Conservation (phyloP, 495 filamentous ascomycete species). For the Hypoxylon perforatum region DNA sequence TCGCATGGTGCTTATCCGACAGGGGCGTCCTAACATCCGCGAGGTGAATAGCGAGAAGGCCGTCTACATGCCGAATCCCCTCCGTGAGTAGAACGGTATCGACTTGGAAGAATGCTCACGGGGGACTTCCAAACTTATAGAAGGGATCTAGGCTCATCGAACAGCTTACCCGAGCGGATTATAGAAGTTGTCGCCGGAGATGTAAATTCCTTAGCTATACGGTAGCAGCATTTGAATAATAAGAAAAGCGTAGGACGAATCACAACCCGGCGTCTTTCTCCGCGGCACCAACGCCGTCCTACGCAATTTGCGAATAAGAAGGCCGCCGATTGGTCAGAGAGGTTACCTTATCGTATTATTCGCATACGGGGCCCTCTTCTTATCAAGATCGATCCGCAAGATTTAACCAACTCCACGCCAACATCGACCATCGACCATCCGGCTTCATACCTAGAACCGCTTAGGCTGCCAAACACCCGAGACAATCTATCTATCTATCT, state of each 20-base stretch:
- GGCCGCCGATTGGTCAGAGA: constrained; percentile 17
- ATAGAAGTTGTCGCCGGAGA: constrained; percentile 26
- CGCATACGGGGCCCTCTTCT: constrained; percentile 3
- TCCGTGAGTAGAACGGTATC: too few relatives aligned
- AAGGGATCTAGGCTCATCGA: not conserved
- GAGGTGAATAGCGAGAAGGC: too few relatives aligned
- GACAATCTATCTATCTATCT: too few relatives aligned
- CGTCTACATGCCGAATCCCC: too few relatives aligned
- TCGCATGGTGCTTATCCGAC: not conserved
- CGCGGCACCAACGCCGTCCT: constrained; percentile 19
- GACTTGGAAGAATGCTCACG: too few relatives aligned
- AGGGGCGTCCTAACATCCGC: too few relatives aligned
- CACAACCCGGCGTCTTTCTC: constrained; percentile 21
- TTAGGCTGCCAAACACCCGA: too few relatives aligned
- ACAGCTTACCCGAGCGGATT: not conserved
- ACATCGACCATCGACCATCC: not conserved
- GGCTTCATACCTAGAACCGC: too few relatives aligned
- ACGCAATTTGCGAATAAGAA: not conserved
- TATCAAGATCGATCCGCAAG: constrained; percentile 9
- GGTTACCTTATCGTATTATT: constrained; percentile 27
- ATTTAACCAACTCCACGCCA: constrained; percentile 4
- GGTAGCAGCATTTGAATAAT: constrained; percentile 18
- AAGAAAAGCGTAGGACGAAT: constrained; percentile 6
- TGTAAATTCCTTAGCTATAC: constrained; percentile 8
- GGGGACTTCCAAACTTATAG: not conserved